Evolutionary conservation across 345 rosid species (phyloP).

Genomic region (Eucalyptus paniculata): DNA sequence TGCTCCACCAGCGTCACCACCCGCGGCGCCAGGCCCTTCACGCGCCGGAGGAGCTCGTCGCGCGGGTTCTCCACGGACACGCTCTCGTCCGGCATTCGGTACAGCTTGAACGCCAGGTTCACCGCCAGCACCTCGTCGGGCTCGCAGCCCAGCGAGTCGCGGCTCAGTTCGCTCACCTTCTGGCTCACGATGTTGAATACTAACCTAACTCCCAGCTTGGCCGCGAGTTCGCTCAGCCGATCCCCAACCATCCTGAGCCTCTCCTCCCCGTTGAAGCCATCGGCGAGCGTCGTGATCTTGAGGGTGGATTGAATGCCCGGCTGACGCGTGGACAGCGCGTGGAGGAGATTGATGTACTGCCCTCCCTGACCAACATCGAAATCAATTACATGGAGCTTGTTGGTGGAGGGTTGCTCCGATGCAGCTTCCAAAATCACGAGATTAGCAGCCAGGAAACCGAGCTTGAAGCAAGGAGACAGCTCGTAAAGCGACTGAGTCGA

Average conservation of each 20-base stretch:
- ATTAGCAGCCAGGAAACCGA: conserved; percentile 82
- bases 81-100: conserved; percentile 76
- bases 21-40: conserved; percentile 55
- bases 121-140: conserved; percentile 60
- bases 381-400: conserved; percentile 60
- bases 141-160: conserved; percentile 48
- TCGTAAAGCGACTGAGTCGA: conserved; percentile 61
- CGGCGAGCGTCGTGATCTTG: conserved; percentile 64
- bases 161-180: background rate
- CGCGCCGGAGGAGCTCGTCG: conserved; percentile 88
- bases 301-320: conserved; percentile 14
- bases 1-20: conserved; percentile 84
- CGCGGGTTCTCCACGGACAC: conserved; percentile 80
- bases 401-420: conserved; percentile 16
- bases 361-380: conserved; percentile 76
- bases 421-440: conserved; percentile 65
- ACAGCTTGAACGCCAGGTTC: conserved; percentile 74
- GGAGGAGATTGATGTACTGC: conserved; percentile 58
- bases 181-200: conserved; percentile 19
- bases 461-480: conserved; percentile 70
- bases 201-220: conserved; percentile 23
- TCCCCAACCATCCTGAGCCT: conserved; percentile 34
- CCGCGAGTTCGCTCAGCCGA: conserved; percentile 25
- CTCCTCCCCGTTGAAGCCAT: conserved; percentile 25
- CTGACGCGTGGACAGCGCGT: conserved; percentile 47